phyloP scores from a whole-genome alignment of 352 stramenopile species.

The Globisporangium acanthophoron region DNA sequence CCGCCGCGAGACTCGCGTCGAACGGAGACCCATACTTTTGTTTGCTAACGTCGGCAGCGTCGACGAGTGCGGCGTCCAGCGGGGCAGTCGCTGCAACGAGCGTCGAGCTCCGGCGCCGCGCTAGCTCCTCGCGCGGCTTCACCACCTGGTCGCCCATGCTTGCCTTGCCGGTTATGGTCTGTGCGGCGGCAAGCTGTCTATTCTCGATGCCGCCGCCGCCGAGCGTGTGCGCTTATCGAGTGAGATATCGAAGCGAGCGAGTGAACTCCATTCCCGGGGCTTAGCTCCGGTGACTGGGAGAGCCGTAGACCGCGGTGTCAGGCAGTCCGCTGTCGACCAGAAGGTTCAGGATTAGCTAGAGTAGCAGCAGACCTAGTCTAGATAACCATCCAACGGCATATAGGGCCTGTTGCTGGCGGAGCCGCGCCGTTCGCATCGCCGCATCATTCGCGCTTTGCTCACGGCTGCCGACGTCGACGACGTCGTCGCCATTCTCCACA shows the following conservation, averaged over 20 bases:
- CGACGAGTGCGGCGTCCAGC: slow-evolving; percentile 1
- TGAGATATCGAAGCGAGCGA: too few species aligned
- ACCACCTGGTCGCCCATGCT: slow-evolving; percentile 8
- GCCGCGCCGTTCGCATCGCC: slow-evolving; percentile 58
- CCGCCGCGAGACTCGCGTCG: slow-evolving; percentile 46
- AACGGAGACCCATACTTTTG: slow-evolving; percentile 59
- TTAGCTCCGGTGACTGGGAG: too few species aligned
- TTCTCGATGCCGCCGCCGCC: too few species aligned
- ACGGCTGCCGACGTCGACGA: slow-evolving; percentile 33
- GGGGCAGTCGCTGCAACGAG: not conserved
- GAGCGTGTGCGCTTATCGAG: too few species aligned
- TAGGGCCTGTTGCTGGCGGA: slow-evolving; percentile 23
- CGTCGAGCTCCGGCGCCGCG: slow-evolving; percentile 5
- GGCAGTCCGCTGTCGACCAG: too few species aligned
- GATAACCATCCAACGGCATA: not conserved
- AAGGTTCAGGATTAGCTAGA: too few species aligned
- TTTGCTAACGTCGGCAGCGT: slow-evolving; percentile 18
- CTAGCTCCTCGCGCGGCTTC: slow-evolving; percentile 10
- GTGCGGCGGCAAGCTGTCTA: too few species aligned
- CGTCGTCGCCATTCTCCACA: slow-evolving; percentile 23
- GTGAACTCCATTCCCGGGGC: too few species aligned
- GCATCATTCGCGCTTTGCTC: slow-evolving; percentile 43
- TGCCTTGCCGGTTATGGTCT: not conserved
- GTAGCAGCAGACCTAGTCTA: too few species aligned
- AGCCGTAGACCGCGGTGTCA: too few species aligned